Base-by-base conservation (phyloP, 805 yeast species). In the Myxozyma geophila region DNA sequence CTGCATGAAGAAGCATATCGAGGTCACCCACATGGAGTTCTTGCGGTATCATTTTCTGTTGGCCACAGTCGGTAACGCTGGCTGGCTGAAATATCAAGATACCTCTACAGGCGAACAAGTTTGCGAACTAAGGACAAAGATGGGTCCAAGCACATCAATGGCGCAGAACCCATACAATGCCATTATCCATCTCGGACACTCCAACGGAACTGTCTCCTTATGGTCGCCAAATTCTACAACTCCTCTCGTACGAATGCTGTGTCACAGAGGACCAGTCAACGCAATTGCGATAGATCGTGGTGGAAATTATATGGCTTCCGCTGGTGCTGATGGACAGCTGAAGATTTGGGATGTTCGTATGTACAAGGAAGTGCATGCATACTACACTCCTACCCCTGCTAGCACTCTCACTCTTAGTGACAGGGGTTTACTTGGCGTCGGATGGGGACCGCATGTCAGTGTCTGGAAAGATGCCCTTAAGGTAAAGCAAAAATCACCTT, bases 81-180 rank as follows among this genome's bases (percentile, higher is more conserved):
- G 97, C 6, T 89, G 82, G 76, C 80, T 95, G 65, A 90, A 89
- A 77, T 95, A 90, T 76, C 98, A 95, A 73, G 99, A 95, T 76
- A 96, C 92, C 1, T 88, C 97, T 2, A 95, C 98, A 0, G 99
- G 99, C 65, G 84, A 81, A 53, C 78, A 91, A 40, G 95, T 92
- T 0, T 81, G 91, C 50, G 98, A 95, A 75, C 79, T 86, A 37
- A 83, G 92, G 73, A 92, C 98, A 8, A 91, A 89, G 75, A 76
- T 90, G 67, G 99, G 99, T 1, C 96, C 98, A 19, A 89, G 97
- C 0, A 86, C 87, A 54, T 83, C 93, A 7, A 85, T 93, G 92
- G 80, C 87, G 57, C 96, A 90, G 71, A 95, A 93, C 74, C 96
- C 97, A 2, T 91, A 96, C 89, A 95, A 95, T 74, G 99, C 98